Conservation (phyloP, 2,329 filamentous ascomycete species). For the Penicillium sp. region DNA sequence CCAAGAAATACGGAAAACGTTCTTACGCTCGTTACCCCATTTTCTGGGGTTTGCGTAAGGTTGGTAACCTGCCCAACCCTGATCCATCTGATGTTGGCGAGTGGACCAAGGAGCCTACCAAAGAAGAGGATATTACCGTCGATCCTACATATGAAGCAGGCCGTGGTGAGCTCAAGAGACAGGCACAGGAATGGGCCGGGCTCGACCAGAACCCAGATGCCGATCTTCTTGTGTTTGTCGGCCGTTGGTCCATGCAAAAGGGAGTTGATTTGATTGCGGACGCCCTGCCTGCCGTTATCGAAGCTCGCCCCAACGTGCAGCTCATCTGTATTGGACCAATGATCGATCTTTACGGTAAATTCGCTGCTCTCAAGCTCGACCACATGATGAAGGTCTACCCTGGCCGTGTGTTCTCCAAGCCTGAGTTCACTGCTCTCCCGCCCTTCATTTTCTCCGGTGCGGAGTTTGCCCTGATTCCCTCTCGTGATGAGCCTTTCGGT, state of each 20-base stretch:
- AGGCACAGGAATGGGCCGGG: slow-evolving; percentile 69
- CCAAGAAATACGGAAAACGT: slow-evolving; percentile 69
- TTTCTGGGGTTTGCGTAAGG: slow-evolving; percentile 66
- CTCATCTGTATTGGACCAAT: slow-evolving; percentile 66
- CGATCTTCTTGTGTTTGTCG: slow-evolving; percentile 68
- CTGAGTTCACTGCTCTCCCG: slow-evolving; percentile 67
- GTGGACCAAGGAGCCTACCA: slow-evolving; percentile 58
- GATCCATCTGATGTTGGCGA: slow-evolving; percentile 66
- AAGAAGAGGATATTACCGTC: slow-evolving; percentile 52
- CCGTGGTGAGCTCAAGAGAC: slow-evolving; percentile 57
- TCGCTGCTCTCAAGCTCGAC: slow-evolving; percentile 66
- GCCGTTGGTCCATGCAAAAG: slow-evolving; percentile 70
- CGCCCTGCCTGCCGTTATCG: slow-evolving; percentile 64
- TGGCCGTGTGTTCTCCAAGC: slow-evolving; percentile 66
- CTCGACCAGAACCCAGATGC: slow-evolving; percentile 64
- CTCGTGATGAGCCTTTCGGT: slow-evolving; percentile 69
- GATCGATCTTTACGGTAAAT: slow-evolving; percentile 70
- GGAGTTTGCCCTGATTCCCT: slow-evolving; percentile 69
- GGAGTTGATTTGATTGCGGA: slow-evolving; percentile 69
- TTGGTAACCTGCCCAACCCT: slow-evolving; percentile 66
- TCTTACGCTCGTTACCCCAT: slow-evolving; percentile 69
- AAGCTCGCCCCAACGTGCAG: slow-evolving; percentile 62
- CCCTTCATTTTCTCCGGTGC: slow-evolving; percentile 68
- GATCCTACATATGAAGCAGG: slow-evolving; percentile 58
- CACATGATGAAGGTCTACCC: slow-evolving; percentile 67